These are phyloP conservation scores for Clitopilus passeckerianus DNA, from an alignment of 768 basidiomycete species.

Conservation along the genomic window DNA sequence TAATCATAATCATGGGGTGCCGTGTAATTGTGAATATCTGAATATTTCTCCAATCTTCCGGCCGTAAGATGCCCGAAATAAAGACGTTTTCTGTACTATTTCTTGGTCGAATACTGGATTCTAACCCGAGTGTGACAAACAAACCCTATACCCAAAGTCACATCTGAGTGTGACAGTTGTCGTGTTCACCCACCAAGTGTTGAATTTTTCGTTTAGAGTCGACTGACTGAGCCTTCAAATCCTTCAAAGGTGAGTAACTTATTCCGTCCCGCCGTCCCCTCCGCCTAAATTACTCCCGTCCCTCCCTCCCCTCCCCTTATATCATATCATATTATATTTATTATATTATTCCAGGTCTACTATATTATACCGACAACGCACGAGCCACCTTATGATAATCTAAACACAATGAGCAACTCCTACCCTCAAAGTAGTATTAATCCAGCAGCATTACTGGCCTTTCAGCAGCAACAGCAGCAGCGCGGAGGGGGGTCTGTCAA, in stretches of 20 bases:
- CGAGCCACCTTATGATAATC: not conserved
- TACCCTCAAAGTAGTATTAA: not conserved
- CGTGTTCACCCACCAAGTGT: conserved; percentile 1
- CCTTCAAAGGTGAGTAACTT: conserved; percentile 1
- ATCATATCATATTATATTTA: not conserved
- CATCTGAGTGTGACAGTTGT: not conserved
- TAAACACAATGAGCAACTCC: not conserved
- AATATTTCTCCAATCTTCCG: not conserved
- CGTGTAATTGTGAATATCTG: not conserved
- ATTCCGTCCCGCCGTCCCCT: not conserved
- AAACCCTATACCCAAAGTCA: not conserved
- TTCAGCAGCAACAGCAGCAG: not conserved
- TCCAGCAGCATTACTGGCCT: not conserved
- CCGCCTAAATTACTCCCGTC: not conserved
- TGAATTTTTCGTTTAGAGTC: not conserved
- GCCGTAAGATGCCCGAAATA: not conserved
- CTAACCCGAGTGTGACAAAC: not conserved
- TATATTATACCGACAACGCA: not conserved
- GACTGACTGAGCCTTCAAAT: not conserved
- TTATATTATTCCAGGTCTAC: not conserved
- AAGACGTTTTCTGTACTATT: not conserved
- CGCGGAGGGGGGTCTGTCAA: not conserved
- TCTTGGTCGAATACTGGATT: not conserved
- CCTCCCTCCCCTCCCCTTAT: not conserved
- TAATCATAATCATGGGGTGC: not conserved